Evolutionary conservation across 225 moss, liverwort and hornwort species (phyloP), one percentile per base, ranked within the genome.

Genomic region (Ulota crispa): DNA sequence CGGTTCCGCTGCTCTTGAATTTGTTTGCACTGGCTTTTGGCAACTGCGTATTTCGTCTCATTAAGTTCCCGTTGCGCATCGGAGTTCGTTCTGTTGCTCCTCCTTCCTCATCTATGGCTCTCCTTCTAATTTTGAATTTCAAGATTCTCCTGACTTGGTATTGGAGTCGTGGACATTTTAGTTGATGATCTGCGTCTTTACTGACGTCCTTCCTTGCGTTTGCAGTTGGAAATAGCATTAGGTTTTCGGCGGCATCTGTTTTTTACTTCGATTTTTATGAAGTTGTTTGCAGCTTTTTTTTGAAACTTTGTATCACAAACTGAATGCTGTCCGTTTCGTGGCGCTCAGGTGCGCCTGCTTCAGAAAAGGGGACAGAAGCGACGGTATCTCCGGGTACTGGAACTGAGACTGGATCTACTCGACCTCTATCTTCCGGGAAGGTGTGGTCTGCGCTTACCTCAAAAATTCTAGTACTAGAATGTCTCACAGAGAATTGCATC

Each of bases 311-410:
- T 80, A n/a, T 10, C 8, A 6, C 32, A 47, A 16, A 61, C 36
- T 32, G 13, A 47, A 13, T 52, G 37, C 50, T 45, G 8, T 26
- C 14, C 4, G 26, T 68, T 18, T 52, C 13, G 37, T 69, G 60
- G 26, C 27, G 67, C 57, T 36, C 66, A 77, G 77, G 76, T 79
- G 59, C 75, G 14, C 37, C 66, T 31, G 82, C 53, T 41, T 68
- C 77, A 39, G 81, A 43, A 37, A 53, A 71, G 15, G 76, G 12
- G 34, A 31, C 65, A 59, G 80, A 87, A 41, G 1, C 27, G 72
- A 77, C 73, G 65, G 50, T 20, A 24, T 8, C 26, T 67, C 16
- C 70, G 13, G 32, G 63, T 47, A 6, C 52, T 26, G 66, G 21
- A 45, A 31, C 41, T 74, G 30, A 62, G 60, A 76, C 43, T 12